phyloP scores from a whole-genome alignment of 768 basidiomycete genomes.

The Cystobasidium onofrii region DNA sequence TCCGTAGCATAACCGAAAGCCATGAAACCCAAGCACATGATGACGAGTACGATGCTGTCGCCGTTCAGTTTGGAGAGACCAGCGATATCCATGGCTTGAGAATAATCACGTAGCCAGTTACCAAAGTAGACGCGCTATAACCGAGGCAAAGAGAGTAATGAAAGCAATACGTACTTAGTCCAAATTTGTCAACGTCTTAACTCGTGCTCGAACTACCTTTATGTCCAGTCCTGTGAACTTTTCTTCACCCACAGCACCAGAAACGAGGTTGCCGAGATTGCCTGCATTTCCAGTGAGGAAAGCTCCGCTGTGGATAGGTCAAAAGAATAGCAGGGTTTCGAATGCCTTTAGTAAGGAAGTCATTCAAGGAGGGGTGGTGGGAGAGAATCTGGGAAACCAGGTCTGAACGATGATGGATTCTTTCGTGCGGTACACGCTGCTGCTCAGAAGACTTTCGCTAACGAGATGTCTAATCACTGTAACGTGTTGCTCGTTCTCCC shows the following conservation, averaged over 20 bases:
- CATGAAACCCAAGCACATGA: conserved; percentile 71
- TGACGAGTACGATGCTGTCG: conserved; percentile 74
- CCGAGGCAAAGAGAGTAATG: no score
- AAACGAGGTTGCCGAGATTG: not conserved
- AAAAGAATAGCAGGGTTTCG: not conserved
- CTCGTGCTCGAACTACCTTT: no score
- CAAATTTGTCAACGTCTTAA: no score
- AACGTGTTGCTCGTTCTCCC: no score
- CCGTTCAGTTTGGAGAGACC: conserved; percentile 42
- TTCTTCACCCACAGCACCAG: not conserved
- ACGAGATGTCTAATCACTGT: no score
- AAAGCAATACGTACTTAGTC: no score
- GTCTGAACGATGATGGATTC: no score
- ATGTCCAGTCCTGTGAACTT: conserved; percentile 21
- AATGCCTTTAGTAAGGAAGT: not conserved
- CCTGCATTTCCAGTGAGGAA: not conserved
- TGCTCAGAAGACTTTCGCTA: no score
- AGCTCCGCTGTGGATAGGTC: not conserved
- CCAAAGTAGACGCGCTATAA: conserved; percentile 30
- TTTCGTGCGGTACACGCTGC: no score
- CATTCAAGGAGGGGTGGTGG: not conserved
- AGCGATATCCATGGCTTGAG: conserved; percentile 50
- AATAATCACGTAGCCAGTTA: conserved; percentile 69
- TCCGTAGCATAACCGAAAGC: conserved; percentile 25
- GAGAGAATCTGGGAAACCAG: no score